Evolutionary conservation across 768 basidiomycete genomes (phyloP).

Genomic region (Scleroderma citrinum): DNA sequence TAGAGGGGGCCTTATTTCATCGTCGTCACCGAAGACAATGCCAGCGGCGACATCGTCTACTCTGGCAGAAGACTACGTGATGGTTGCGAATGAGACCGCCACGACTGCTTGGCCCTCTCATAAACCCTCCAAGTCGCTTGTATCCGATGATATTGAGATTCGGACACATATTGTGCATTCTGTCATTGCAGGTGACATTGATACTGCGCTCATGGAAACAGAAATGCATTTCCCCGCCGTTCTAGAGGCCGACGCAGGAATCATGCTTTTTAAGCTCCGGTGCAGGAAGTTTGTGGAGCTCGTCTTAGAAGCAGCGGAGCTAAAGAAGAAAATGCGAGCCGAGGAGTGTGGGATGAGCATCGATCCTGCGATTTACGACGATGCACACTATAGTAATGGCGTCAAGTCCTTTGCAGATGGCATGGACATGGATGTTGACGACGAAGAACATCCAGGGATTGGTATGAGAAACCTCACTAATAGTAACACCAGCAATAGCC

Average conservation of each 20-base stretch:
- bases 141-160: conserved; percentile 52
- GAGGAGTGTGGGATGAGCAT: conserved; percentile 31
- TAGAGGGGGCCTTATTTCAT: conserved; percentile 20
- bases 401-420: conserved; percentile 34
- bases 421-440: conserved; percentile 57
- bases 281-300: conserved; percentile 86
- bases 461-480: conserved; percentile 9
- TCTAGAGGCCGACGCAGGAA: conserved; percentile 58
- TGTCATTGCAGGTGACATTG: conserved; percentile 65
- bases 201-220: conserved; percentile 56
- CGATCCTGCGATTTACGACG: conserved; percentile 29
- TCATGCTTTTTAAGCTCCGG: conserved; percentile 75
- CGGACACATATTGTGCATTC: conserved; percentile 69
- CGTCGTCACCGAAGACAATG: conserved; percentile 1
- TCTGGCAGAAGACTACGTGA: conserved; percentile 34
- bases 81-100: conserved; percentile 39
- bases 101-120: conserved; percentile 6
- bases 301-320: conserved; percentile 61
- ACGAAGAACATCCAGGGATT: conserved; percentile 29
- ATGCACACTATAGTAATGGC: conserved; percentile 28
- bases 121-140: conserved; percentile 12
- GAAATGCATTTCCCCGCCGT: conserved; percentile 55
- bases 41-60: conserved; percentile 6
- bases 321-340: conserved; percentile 55
- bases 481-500: conserved; percentile 12